These are phyloP conservation scores for Ciborinia camelliae DNA, from an alignment of 2,329 filamentous ascomycete species.

Conservation along the genomic window DNA sequence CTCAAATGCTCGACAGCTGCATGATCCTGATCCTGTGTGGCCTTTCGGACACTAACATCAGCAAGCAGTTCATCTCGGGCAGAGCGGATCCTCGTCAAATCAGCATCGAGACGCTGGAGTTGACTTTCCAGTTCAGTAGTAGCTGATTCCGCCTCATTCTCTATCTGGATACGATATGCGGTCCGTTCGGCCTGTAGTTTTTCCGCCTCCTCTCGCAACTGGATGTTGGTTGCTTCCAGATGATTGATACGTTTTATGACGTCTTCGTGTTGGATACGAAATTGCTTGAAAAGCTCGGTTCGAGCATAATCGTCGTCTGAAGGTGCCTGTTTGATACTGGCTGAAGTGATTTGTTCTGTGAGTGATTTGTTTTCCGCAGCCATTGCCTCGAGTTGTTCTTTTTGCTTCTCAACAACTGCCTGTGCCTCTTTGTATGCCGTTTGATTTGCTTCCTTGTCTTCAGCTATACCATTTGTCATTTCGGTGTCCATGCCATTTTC, in stretches of 20 bases:
- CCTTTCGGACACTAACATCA: conserved; percentile 75
- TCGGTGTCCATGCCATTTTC: conserved; percentile 42
- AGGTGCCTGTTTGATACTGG: conserved; percentile 65
- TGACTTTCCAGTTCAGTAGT: conserved; percentile 79
- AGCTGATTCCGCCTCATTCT: conserved; percentile 71
- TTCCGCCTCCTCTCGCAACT: conserved; percentile 79
- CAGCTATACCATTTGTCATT: conserved; percentile 50
- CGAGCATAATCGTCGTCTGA: conserved; percentile 92
- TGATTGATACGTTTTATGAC: conserved; percentile 89
- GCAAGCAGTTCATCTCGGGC: conserved; percentile 81
- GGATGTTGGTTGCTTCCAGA: conserved; percentile 81
- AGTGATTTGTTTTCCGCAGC: conserved; percentile 72
- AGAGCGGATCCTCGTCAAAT: conserved; percentile 80
- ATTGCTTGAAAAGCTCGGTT: conserved; percentile 88
- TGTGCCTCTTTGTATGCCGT: conserved; percentile 73
- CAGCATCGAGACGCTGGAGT: conserved; percentile 74
- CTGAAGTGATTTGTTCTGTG: conserved; percentile 73
- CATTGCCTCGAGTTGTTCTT: conserved; percentile 79
- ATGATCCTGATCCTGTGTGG: conserved; percentile 72
- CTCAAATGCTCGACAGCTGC: conserved; percentile 69
- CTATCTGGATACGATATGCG: conserved; percentile 73
- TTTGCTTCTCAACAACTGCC: conserved; percentile 76
- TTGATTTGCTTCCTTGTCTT: conserved; percentile 64
- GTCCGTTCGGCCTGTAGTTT: conserved; percentile 83
- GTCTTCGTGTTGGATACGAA: conserved; percentile 88